phyloP scores from a whole-genome alignment of 139 green algal genomes.

The Nannochloris sp. region DNA sequence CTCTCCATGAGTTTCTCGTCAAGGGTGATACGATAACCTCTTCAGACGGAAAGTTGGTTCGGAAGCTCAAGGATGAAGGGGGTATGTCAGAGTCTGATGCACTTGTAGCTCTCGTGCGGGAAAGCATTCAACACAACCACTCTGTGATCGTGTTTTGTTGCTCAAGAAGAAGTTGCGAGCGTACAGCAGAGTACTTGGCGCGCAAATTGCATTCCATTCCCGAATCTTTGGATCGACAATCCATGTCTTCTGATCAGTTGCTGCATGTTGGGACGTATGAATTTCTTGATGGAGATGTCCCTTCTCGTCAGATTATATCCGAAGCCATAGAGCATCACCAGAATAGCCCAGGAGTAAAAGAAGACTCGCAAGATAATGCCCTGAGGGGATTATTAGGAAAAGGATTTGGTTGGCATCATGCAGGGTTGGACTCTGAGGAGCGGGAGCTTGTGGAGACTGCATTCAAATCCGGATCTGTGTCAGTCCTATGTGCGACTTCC shows the following conservation, averaged over 20 bases:
- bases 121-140: conserved; percentile 56
- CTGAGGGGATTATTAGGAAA: conserved; percentile 7
- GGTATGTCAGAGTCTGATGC: conserved; percentile 46
- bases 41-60: conserved; percentile 20
- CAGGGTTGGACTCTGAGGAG: conserved; percentile 51
- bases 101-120: conserved; percentile 45
- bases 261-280: not conserved
- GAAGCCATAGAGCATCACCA: not conserved
- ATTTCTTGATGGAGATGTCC: not conserved
- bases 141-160: conserved; percentile 85
- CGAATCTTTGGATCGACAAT: conserved; percentile 17
- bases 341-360: not conserved
- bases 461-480: conserved; percentile 63
- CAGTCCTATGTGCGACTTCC: conserved; percentile 84
- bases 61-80: conserved; percentile 22
- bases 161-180: conserved; percentile 46
- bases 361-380: not conserved
- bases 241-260: not conserved
- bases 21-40: conserved; percentile 39
- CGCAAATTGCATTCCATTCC: conserved; percentile 27
- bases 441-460: conserved; percentile 65
- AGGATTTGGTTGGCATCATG: conserved; percentile 80
- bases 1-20: conserved; percentile 66
- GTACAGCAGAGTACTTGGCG: conserved; percentile 11
- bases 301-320: not conserved